Evolutionary conservation across 169 alveolate genomes (phyloP), one percentile per base, ranked within the genome.

Genomic region (Plasmodium cynomolgi): DNA sequence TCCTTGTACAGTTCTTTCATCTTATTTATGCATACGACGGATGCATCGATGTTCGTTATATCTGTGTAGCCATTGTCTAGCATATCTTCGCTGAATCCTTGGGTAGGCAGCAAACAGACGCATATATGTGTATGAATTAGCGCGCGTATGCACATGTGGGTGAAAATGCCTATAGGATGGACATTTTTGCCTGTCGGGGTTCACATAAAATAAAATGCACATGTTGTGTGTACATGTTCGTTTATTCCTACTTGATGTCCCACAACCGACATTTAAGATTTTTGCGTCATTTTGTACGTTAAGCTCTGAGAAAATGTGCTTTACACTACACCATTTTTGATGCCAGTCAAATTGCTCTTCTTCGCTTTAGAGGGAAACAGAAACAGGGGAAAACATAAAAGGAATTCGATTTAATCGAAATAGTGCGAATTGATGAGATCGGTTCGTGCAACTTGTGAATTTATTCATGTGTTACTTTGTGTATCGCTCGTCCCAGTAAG

Each of bases 321-420:
- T 88, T 39, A 88, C 90, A 56, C 94, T 85, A 88, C 54, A 58
- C 94, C 94, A 88, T 20, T 80, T 88, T 88, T 88, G 94, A 68
- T 88, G 94, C 94, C 94, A 88, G 72, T 88, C 94, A 62, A 88
- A 88, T 62, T 88, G 94, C 39, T 88, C 94, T 88, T 88, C 94
- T 80, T 88, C 94, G 39, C 94, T 88, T 88, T 88, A 31, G 56
- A 84, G 56, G 58, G 37, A 47, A 33, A 47, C 8, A 39, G 31
- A 80, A 29, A 86, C 26, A 56, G 23, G 44, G 39, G 17, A n/a
- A 83, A 83, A 34, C n/a, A 68, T 44, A 33, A 47, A 62, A 62
- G 37, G 41, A 11, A 20, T 26, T 82, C 34, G 72, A 37, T 79
- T 79, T 34, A 39, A 79, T n/a, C 54, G 84, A 79, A 79, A 47